These are phyloP conservation scores for Cutaneotrichosporon curvatum DNA, from an alignment of 1,284 basidiomycete species.

Conservation along the genomic window DNA sequence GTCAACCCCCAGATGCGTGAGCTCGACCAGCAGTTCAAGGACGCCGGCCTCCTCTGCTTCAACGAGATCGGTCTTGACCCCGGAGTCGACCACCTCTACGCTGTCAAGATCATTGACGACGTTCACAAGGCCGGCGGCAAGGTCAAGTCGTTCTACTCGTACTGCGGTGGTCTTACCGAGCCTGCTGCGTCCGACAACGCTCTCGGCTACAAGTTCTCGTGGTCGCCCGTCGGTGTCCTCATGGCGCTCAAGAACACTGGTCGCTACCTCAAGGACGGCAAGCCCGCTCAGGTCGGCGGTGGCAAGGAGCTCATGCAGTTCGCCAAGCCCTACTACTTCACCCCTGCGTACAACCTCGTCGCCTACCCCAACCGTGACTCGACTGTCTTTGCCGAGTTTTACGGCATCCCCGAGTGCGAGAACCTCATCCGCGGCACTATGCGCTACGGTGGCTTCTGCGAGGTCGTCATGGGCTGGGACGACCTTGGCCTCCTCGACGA, in stretches of 20 bases:
- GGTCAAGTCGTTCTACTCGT: constrained; percentile 90
- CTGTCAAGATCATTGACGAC: constrained; percentile 92
- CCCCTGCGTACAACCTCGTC: constrained; percentile 91
- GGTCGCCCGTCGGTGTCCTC: constrained; percentile 94
- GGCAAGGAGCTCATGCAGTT: constrained; percentile 68
- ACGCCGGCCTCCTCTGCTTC: constrained; percentile 88
- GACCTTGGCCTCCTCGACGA: constrained; percentile 82
- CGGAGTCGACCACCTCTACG: constrained; percentile 83
- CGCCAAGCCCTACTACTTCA: constrained; percentile 91
- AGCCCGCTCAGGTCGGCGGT: constrained; percentile 58
- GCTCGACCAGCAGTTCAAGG: constrained; percentile 73
- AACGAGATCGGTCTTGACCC: constrained; percentile 87
- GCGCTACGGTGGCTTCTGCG: constrained; percentile 97
- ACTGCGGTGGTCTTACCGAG: constrained; percentile 93
- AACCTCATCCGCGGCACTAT: constrained; percentile 89
- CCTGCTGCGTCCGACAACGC: constrained; percentile 81
- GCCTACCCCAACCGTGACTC: constrained; percentile 98
- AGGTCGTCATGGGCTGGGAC: constrained; percentile 84
- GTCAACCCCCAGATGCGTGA: constrained; percentile 82
- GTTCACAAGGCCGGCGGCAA: constrained; percentile 92
- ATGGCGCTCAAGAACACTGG: constrained; percentile 90
- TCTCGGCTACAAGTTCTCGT: constrained; percentile 98
- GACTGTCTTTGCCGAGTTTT: constrained; percentile 72
- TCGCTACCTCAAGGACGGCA: constrained; percentile 64
- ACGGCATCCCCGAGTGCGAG: constrained; percentile 89